Evolutionary conservation across 495 filamentous ascomycete genomes (phyloP).

Genomic region (Aspergillus saccharolyticus): DNA sequence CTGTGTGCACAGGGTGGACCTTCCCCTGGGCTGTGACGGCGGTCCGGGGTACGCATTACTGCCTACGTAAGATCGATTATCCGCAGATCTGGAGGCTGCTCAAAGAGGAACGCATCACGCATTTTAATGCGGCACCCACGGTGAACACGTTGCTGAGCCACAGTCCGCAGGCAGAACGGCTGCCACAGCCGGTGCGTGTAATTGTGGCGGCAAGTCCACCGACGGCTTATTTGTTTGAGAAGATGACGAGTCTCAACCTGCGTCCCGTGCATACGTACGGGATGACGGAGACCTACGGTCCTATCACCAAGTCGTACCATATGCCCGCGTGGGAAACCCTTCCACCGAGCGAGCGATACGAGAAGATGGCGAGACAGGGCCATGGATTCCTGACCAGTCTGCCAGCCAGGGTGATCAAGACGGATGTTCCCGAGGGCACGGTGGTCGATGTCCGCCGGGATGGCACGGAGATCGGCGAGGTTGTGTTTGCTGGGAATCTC

Average conservation of each 20-base stretch:
- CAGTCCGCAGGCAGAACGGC: conserved; percentile 58
- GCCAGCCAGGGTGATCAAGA: conserved; percentile 77
- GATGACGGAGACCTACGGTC: conserved; percentile 92
- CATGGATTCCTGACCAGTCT: conserved; percentile 86
- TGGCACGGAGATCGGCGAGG: conserved; percentile 89
- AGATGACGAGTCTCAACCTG: conserved; percentile 85
- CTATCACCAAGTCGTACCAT: conserved; percentile 88
- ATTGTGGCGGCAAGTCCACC: conserved; percentile 92
- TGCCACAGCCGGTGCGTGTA: conserved; percentile 71
- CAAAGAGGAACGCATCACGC: conserved; percentile 78
- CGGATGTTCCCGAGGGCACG: conserved; percentile 59
- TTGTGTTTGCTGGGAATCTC: conserved; percentile 87
- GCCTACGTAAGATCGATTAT: conserved; percentile 92
- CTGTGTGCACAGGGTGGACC: conserved; percentile 55
- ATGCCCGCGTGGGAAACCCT: conserved; percentile 77
- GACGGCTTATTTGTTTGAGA: conserved; percentile 80
- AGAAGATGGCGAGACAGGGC: conserved; percentile 85
- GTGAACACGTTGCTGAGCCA: conserved; percentile 92
- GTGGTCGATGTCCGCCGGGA: conserved; percentile 73
- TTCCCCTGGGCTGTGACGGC: conserved; percentile 88
- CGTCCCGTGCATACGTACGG: conserved; percentile 94
- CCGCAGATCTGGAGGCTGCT: conserved; percentile 83
- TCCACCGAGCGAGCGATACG: conserved; percentile 66
- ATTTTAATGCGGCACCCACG: conserved; percentile 94
- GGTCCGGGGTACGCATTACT: conserved; percentile 90